Conservation (phyloP, 2,329 filamentous ascomycete genomes). For the Ceratocystis papillata region DNA sequence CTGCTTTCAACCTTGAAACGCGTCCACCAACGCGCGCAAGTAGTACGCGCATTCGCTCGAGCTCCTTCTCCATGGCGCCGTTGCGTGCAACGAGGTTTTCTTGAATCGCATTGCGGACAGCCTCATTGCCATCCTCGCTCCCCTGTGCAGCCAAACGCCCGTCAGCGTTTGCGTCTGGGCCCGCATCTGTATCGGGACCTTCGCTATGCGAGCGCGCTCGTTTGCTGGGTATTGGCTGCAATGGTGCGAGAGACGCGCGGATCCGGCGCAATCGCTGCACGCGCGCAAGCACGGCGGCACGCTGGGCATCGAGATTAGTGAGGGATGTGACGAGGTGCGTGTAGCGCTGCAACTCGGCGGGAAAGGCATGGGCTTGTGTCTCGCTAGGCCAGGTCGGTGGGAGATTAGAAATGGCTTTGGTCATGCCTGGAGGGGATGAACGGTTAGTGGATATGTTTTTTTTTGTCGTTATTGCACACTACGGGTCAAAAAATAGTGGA, state of each 20-base stretch:
- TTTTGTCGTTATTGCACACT: too few relatives aligned
- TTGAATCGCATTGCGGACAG: conserved; percentile 40
- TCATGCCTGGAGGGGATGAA: background rate
- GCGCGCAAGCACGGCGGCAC: conserved; percentile 32
- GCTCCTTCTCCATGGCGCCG: conserved; percentile 53
- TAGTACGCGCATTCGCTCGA: conserved; percentile 55
- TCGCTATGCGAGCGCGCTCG: background rate
- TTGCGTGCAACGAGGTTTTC: conserved; percentile 56
- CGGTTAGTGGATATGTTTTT: too few relatives aligned
- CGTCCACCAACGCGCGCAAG: conserved; percentile 48
- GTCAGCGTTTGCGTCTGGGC: conserved; percentile 10
- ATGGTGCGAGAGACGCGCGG: conserved; percentile 41
- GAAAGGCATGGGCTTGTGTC: background rate
- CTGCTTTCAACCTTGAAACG: conserved; percentile 33
- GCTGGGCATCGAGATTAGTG: conserved; percentile 36
- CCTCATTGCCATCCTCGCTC: conserved; percentile 20
- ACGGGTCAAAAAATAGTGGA: too few relatives aligned
- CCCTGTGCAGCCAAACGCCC: background rate
- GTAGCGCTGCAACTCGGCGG: conserved; percentile 15
- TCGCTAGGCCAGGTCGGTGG: conserved; percentile 10
- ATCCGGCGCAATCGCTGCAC: conserved; percentile 42
- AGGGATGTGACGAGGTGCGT: conserved; percentile 36
- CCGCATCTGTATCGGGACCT: conserved; percentile 21
- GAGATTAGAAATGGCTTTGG: conserved; percentile 2
- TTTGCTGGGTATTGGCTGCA: conserved; percentile 29